Conservation (phyloP, 768 basidiomycete genomes). For the Boletus fagicola region DNA sequence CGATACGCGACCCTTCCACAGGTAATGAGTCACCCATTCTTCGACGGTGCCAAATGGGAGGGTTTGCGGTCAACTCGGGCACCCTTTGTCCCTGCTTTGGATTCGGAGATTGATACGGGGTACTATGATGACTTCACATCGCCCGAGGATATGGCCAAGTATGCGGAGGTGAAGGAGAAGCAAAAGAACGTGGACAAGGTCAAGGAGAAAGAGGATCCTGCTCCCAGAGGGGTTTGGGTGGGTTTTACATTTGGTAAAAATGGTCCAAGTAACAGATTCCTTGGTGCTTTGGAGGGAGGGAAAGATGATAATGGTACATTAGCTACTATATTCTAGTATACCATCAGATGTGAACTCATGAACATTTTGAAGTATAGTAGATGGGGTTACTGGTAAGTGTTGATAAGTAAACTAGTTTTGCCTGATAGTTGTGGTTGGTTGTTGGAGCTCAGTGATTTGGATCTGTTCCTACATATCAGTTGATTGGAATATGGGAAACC, state of each 20-base stretch:
- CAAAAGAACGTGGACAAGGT: slow-evolving; percentile 91
- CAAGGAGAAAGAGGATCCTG: slow-evolving; percentile 78
- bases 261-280: slow-evolving; percentile 51
- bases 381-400: no score
- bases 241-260: slow-evolving; percentile 92
- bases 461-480: no score
- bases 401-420: no score
- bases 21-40: slow-evolving; percentile 81
- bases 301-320: slow-evolving; percentile 49
- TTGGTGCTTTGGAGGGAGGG: slow-evolving; percentile 30
- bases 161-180: slow-evolving; percentile 97
- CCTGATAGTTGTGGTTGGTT: no score
- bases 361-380: no score
- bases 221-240: slow-evolving; percentile 80
- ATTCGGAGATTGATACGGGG: slow-evolving; percentile 92
- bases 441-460: no score
- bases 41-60: slow-evolving; percentile 72
- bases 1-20: slow-evolving; percentile 75
- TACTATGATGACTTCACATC: slow-evolving; percentile 92
- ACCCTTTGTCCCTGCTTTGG: slow-evolving; percentile 92
- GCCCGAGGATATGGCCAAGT: slow-evolving; percentile 95
- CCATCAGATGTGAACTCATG: neutral
- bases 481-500: no score
- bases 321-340: slow-evolving; percentile 55
- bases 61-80: slow-evolving; percentile 71